Evolutionary conservation across 2,329 filamentous ascomycete genomes (phyloP), one percentile per base, ranked within the genome.

Genomic region (Huntiella savannae): DNA sequence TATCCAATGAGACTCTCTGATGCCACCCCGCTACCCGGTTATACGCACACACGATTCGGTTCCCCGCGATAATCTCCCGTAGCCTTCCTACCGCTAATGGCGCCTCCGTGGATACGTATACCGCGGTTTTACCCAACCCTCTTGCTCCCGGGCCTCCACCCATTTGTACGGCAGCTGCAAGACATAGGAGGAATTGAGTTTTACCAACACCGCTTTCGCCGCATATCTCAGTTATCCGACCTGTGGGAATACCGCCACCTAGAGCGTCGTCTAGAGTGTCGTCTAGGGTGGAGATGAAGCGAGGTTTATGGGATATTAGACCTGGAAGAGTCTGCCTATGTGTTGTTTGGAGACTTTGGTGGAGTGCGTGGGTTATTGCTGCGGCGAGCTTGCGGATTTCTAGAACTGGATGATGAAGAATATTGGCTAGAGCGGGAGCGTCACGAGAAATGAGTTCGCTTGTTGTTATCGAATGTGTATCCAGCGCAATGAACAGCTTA

Each of bases 161-260:
- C 4, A 96, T 77, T 60, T 98, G 91, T 12, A 79, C 79, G 32
- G 87, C 73, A 33, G 96, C 76, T 39, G 93, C 77, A 22, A 98
- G 71, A 16, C 79, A 78, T 22, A 96, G 73, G 22, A 96, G 77
- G 56, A 95, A 76, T 60, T 98, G 91, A 1, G 91, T 95, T 70
- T 98, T 98, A 56, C 88, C 91, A 53, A 79, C 82, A 55, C 87
- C 91, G 53, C 85, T 93, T 66, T 96, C 91, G 49, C 91, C 91
- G 1, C 85, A 82, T 50, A 98, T 71, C 60, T 98, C 91, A 5
- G 84, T 86, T 56, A 98, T 68, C 61, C 81, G 80, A 40, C 86
- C 82, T 2, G 77, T 71, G 1, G 81, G 82, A 47, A 96, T 72
- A 15, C 91, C 91, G 41, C 87, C 88, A 50, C 73, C 75, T 35